Conservation (phyloP, 179 eudicot species). For the Silene coronaria region DNA sequence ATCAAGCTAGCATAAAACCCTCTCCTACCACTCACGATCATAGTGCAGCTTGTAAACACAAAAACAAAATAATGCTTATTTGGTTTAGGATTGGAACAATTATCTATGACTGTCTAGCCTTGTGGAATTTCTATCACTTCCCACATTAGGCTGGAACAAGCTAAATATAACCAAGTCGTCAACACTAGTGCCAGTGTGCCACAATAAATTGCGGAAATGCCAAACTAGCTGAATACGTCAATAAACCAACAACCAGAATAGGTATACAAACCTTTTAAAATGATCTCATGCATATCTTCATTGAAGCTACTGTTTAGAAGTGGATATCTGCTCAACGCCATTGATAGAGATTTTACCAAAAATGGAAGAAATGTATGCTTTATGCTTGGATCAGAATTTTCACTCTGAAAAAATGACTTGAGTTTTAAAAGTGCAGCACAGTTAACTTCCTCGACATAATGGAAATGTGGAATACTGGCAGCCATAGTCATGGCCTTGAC, state of each 20-base stretch:
- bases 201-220: background rate
- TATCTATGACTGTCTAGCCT: background rate
- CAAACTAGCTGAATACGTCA: background rate
- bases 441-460: conserved; percentile 81
- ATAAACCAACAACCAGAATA: background rate
- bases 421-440: conserved; percentile 72
- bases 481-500: conserved; percentile 93
- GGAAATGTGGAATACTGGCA: conserved; percentile 86
- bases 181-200: background rate
- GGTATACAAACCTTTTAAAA: conserved; percentile 55
- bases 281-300: conserved; percentile 57
- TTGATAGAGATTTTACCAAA: conserved; percentile 75
- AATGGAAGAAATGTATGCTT: conserved; percentile 85
- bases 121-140: background rate
- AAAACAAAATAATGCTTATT: background rate
- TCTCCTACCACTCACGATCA: background rate
- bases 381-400: conserved; percentile 69
- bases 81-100: background rate
- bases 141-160: background rate
- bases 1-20: background rate
- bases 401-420: conserved; percentile 63
- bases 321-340: conserved; percentile 71
- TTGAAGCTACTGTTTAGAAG: conserved; percentile 67
- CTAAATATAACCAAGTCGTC: background rate
- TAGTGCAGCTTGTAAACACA: background rate